Evolutionary conservation across 2,329 filamentous ascomycete genomes (phyloP).

Genomic region (Phialophora macrospora): DNA sequence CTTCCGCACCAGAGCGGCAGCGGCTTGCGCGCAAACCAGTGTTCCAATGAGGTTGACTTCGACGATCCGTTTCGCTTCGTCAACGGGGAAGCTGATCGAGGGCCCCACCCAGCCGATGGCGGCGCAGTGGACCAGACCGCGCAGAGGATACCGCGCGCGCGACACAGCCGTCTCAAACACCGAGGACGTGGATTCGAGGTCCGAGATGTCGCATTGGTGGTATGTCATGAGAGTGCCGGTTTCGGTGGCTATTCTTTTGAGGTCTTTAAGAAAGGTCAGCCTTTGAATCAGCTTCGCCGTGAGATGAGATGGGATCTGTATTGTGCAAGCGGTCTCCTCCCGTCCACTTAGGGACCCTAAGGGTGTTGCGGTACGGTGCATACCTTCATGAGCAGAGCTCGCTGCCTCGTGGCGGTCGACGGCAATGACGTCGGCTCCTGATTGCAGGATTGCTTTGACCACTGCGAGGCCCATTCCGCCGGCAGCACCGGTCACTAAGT

Average conservation of each 20-base stretch:
- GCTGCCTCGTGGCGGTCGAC: conserved; percentile 6
- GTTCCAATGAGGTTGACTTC: conserved; percentile 70
- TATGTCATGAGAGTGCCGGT: neutral
- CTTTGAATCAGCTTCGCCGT: neutral
- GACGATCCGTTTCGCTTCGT: conserved; percentile 64
- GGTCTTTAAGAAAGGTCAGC: neutral
- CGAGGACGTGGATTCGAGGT: conserved; percentile 3
- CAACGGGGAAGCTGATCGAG: conserved; percentile 58
- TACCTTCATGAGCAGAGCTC: neutral
- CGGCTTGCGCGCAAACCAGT: conserved; percentile 57
- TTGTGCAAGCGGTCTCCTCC: no score
- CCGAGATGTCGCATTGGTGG: conserved; percentile 17
- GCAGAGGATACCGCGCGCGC: conserved; percentile 43
- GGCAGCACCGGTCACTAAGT: conserved; percentile 12
- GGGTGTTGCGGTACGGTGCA: neutral
- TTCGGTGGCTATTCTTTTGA: neutral
- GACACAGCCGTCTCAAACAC: conserved; percentile 3
- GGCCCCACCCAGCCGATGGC: conserved; percentile 9
- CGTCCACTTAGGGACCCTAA: no score
- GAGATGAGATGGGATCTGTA: no score
- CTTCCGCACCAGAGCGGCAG: conserved; percentile 36
- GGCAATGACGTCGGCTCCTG: conserved; percentile 15
- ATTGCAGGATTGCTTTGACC: conserved; percentile 17
- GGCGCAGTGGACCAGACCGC: conserved; percentile 27
- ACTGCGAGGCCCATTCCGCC: conserved; percentile 17